Conservation (phyloP, 2,329 filamentous ascomycete species). For the Neocucurbitaria cava region DNA sequence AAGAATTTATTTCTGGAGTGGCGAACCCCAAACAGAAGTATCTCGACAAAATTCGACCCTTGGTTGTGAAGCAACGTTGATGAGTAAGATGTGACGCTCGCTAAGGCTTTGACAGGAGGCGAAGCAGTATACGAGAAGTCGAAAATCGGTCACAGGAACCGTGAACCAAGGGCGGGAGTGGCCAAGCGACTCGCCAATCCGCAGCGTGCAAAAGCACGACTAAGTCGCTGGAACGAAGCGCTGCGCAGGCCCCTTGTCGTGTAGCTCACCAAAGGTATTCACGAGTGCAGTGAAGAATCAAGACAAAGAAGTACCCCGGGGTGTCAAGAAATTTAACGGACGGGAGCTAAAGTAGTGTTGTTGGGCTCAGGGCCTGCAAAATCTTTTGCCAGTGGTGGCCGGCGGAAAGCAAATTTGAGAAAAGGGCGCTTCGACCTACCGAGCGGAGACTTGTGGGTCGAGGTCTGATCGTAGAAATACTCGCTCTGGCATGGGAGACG, state of each 20-base stretch:
- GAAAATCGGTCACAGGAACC: conserved; percentile 17
- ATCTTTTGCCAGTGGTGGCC: conserved; percentile 34
- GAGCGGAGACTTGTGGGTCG: conserved; percentile 31
- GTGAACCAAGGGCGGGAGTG: conserved; percentile 15
- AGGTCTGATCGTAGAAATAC: conserved; percentile 12
- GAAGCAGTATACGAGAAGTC: conserved; percentile 14
- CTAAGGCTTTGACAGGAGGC: conserved; percentile 10
- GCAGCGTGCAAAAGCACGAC: conserved; percentile 40
- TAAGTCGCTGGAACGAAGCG: conserved; percentile 26
- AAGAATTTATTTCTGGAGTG: not conserved
- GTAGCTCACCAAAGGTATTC: conserved; percentile 14
- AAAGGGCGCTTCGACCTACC: conserved; percentile 25
- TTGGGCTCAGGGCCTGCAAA: conserved; percentile 34
- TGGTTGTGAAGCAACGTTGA: conserved; percentile 1
- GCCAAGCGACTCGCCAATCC: conserved; percentile 28
- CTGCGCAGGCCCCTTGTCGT: conserved; percentile 23
- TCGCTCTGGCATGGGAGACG: conserved; percentile 6
- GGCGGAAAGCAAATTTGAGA: conserved; percentile 34
- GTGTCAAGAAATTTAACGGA: conserved; percentile 30
- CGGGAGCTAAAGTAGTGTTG: conserved; percentile 45
- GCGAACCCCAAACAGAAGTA: conserved; percentile 4
- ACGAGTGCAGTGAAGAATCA: conserved; percentile 12
- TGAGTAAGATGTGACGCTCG: conserved; percentile 3
- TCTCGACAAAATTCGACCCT: not conserved
- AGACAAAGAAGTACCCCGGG: conserved; percentile 21